Evolutionary conservation across 2,329 filamentous ascomycete species (phyloP).

Genomic region (Acarospora socialis): DNA sequence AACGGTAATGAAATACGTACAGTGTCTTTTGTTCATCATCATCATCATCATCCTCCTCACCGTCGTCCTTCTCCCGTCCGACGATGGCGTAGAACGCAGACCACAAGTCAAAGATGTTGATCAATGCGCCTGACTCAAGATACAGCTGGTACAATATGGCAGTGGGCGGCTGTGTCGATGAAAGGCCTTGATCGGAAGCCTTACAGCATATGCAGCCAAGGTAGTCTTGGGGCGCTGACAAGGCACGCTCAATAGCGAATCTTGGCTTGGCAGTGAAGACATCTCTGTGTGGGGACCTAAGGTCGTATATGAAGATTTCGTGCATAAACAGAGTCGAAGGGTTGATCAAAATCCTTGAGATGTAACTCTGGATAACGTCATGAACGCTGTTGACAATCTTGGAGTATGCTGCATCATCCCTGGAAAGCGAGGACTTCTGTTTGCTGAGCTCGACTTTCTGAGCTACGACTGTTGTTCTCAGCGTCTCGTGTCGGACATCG

Average conservation of each 20-base stretch:
- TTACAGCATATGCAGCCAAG: conserved; percentile 38
- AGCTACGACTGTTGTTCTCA: conserved; percentile 44
- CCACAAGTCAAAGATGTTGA: conserved; percentile 49
- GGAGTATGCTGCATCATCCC: conserved; percentile 41
- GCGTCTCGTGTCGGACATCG: conserved; percentile 45
- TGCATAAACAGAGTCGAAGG: conserved; percentile 38
- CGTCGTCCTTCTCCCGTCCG: conserved; percentile 24
- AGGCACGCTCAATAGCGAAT: conserved; percentile 44
- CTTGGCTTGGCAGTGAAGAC: conserved; percentile 44
- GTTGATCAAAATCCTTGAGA: conserved; percentile 32
- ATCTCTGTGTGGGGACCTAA: conserved; percentile 41
- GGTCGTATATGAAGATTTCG: conserved; percentile 45
- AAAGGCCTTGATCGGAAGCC: conserved; percentile 24
- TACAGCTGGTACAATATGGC: conserved; percentile 49
- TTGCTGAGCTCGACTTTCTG: conserved; percentile 46
- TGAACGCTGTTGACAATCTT: conserved; percentile 35
- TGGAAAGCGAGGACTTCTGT: conserved; percentile 38
- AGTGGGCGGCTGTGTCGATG: conserved; percentile 41
- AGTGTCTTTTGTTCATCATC: conserved; percentile 40
- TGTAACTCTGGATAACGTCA: conserved; percentile 30
- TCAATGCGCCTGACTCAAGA: conserved; percentile 45
- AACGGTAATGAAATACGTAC: conserved; percentile 19
- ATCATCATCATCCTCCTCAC: conserved; percentile 30
- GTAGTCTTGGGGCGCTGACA: conserved; percentile 46
- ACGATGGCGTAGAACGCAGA: conserved; percentile 44